Evolutionary conservation across 306 rosid genomes (phyloP), one percentile per base, ranked within the genome.

Genomic region (Nissolia schottii): DNA sequence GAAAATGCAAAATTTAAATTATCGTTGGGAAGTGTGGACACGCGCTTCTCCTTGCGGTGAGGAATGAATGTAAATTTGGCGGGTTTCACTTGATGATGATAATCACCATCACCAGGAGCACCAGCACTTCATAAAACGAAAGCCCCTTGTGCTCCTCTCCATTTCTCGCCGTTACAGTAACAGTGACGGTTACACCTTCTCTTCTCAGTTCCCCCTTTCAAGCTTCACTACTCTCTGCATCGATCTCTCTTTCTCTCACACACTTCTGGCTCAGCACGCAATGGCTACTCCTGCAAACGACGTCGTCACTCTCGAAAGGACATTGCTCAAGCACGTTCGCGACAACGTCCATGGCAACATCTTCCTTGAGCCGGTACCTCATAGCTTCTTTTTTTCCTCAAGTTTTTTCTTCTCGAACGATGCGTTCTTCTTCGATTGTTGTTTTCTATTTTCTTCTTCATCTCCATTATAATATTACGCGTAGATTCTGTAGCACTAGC

Each of bases 261-360:
- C 49, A 12, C 6, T 13, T 6, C 16, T 41, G 16, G 14, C 24
- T 7, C 51, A 31, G 19, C 81, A 75, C 7, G 13, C 51, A 45
- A 85, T 80, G 90, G 79, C 45, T 13, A 25, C 73, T 76, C 10
- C 77, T 31, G 20, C 56, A 1, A 40, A 29, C 65, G 83, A 76
- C 18, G 83, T 58, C 9, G 19, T 61, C 24, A 60, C 50, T 27
- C 16, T 13, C 31, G 88, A 87, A 14, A 84, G 96, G 63, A 65
- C 53, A 16, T 38, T 51, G 11, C 48, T 80, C 51, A 89, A 89
- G 84, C 90, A 80, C 41, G 82, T 89, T 31, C 89, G 63, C 38
- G 96, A 89, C 43, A 89, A 89, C 64, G 90, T 89, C 43, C 96
- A 87, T 37, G 92, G 92, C 48, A 83, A 82, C 79, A 82, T 89